phyloP scores from a whole-genome alignment of 495 filamentous ascomycete species.

The Usnea hakonensis region DNA sequence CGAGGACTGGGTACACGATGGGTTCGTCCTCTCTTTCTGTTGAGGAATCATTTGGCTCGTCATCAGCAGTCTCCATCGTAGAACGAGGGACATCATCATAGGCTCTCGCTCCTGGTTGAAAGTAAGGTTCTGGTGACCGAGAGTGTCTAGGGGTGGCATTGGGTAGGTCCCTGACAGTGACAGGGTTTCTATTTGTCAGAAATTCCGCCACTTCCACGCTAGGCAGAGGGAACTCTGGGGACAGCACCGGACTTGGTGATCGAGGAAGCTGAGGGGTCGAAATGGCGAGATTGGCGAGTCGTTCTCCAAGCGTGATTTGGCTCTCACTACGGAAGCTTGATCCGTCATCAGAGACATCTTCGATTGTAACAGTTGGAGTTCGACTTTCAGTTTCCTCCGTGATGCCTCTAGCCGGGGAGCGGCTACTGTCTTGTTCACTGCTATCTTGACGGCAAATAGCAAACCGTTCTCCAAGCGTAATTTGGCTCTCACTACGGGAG shows the following conservation, averaged over 20 bases:
- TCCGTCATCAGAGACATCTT: too few species aligned
- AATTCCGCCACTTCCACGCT: not conserved
- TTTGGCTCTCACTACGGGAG: not conserved
- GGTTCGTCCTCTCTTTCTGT: not conserved
- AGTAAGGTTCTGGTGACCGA: not conserved
- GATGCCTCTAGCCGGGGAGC: too few species aligned
- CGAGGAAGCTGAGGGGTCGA: not conserved
- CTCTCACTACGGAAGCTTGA: not conserved
- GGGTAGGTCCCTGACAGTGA: conserved; percentile 11
- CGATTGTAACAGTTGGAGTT: too few species aligned
- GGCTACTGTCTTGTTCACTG: too few species aligned
- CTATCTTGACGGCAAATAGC: too few species aligned
- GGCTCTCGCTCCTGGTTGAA: not conserved
- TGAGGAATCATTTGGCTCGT: not conserved
- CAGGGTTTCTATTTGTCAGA: not conserved
- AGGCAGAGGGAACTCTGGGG: not conserved
- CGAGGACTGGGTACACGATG: not conserved
- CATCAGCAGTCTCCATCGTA: not conserved
- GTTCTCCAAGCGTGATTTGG: not conserved
- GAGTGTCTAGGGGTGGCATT: conserved; percentile 12
- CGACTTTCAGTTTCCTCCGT: too few species aligned
- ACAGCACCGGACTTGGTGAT: not conserved
- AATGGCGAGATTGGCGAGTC: not conserved
- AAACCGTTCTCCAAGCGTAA: not conserved
- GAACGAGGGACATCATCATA: not conserved